phyloP scores from a whole-genome alignment of 1,139 yeast genomes.

The Blastobotrys ciferrii region DNA sequence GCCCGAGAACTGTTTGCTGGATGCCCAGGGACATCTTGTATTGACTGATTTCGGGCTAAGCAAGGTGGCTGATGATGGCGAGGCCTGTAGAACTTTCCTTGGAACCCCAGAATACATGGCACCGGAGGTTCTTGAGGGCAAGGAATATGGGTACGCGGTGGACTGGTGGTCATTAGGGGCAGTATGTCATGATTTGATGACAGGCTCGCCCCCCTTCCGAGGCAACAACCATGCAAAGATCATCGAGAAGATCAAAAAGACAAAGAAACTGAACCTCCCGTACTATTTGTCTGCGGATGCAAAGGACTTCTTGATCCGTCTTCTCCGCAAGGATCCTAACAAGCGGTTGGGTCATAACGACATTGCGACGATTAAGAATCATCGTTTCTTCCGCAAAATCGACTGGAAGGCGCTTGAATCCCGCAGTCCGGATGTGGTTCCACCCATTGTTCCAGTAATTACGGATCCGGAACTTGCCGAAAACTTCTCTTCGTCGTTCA shows the following conservation, averaged over 20 bases:
- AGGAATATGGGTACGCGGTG: constrained; percentile 80
- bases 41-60: constrained; percentile 91
- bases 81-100: constrained; percentile 67
- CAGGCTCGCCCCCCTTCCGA: constrained; percentile 93
- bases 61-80: constrained; percentile 59
- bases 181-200: constrained; percentile 77
- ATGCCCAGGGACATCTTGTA: constrained; percentile 74
- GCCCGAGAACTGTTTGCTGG: constrained; percentile 89
- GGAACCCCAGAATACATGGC: constrained; percentile 98
- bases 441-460: constrained; percentile 84
- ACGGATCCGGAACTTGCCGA: constrained; percentile 88
- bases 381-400: constrained; percentile 74
- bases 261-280: constrained; percentile 65
- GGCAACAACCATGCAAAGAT: constrained; percentile 84
- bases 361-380: constrained; percentile 67
- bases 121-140: constrained; percentile 85
- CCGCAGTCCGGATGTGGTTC: constrained; percentile 48
- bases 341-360: constrained; percentile 67
- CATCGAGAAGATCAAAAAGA: constrained; percentile 74
- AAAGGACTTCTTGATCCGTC: constrained; percentile 70
- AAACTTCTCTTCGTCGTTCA: constrained; percentile 85
- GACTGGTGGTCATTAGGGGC: constrained; percentile 99
- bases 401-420: constrained; percentile 66
- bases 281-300: constrained; percentile 81
- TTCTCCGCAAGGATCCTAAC: constrained; percentile 70